Conservation (phyloP, 768 basidiomycete species). For the Mycena olivaceomarginata region DNA sequence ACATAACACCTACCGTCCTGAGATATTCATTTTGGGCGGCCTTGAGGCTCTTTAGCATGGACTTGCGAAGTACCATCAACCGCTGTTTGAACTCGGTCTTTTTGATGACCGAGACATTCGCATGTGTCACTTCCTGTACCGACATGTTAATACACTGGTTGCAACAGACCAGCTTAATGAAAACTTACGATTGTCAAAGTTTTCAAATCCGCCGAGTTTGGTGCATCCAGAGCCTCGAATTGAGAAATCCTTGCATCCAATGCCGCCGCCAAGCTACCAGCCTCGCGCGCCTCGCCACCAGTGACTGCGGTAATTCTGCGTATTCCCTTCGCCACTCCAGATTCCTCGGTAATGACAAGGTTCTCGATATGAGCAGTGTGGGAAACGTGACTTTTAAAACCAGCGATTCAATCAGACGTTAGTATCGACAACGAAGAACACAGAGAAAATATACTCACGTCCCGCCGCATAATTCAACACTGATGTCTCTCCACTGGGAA, state of each 20-base stretch:
- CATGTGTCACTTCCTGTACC: background rate
- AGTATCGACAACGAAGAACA: background rate
- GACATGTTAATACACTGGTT: background rate
- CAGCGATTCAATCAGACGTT: too few relatives aligned
- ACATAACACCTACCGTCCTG: background rate
- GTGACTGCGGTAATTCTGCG: conserved; percentile 2
- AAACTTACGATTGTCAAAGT: background rate
- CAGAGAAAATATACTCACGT: background rate
- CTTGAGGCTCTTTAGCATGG: background rate
- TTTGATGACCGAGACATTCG: background rate
- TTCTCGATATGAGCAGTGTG: background rate
- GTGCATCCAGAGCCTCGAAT: background rate
- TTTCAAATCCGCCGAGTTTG: background rate
- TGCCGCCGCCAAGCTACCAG: background rate
- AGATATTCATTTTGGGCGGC: background rate
- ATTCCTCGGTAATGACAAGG: background rate
- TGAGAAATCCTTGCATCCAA: background rate
- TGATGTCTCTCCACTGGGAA: background rate
- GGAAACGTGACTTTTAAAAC: background rate
- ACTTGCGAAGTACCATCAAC: background rate
- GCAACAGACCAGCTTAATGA: background rate
- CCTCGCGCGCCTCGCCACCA: background rate
- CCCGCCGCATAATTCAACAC: conserved; percentile 1
- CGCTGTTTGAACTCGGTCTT: conserved; percentile 2
- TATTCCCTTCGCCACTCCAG: background rate